These are phyloP conservation scores for Phaeoacremonium minimum DNA, from an alignment of 2,329 filamentous ascomycete species.

Conservation along the genomic window DNA sequence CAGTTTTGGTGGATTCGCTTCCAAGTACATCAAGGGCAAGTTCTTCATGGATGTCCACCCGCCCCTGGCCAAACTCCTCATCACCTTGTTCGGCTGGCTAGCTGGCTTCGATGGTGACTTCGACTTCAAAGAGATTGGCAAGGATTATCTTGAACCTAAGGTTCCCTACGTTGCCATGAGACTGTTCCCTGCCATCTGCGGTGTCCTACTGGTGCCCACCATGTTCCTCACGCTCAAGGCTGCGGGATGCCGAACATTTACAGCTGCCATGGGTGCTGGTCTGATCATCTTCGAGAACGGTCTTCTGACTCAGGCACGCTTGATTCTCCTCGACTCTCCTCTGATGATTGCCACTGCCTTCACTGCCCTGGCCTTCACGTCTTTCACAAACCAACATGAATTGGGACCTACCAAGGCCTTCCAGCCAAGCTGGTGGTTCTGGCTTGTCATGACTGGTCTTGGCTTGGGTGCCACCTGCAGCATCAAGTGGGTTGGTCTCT, in stretches of 20 bases:
- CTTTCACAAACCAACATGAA: constrained; percentile 96
- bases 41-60: constrained; percentile 99
- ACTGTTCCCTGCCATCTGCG: constrained; percentile 83
- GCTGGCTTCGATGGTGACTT: constrained; percentile 94
- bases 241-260: constrained; percentile 80
- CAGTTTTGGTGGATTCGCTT: constrained; percentile 96
- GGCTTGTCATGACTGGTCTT: constrained; percentile 82
- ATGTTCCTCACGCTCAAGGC: constrained; percentile 96
- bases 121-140: constrained; percentile 99
- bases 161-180: constrained; percentile 99
- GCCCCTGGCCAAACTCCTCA: constrained; percentile 91
- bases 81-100: constrained; percentile 90
- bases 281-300: constrained; percentile 96
- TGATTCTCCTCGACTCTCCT: constrained; percentile 94
- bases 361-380: constrained; percentile 84
- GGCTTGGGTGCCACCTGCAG: constrained; percentile 86
- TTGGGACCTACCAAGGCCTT: constrained; percentile 87
- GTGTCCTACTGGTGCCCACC: constrained; percentile 80
- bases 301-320: constrained; percentile 86
- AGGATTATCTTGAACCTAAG: constrained; percentile 91
- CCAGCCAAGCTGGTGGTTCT: constrained; percentile 93
- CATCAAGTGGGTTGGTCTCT: constrained; percentile 98
- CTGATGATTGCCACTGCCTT: constrained; percentile 90
- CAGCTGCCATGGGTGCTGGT: constrained; percentile 75
- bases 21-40: constrained; percentile 97